Evolutionary conservation across 257 asterid genomes (phyloP).

Genomic region (Plantago major): DNA sequence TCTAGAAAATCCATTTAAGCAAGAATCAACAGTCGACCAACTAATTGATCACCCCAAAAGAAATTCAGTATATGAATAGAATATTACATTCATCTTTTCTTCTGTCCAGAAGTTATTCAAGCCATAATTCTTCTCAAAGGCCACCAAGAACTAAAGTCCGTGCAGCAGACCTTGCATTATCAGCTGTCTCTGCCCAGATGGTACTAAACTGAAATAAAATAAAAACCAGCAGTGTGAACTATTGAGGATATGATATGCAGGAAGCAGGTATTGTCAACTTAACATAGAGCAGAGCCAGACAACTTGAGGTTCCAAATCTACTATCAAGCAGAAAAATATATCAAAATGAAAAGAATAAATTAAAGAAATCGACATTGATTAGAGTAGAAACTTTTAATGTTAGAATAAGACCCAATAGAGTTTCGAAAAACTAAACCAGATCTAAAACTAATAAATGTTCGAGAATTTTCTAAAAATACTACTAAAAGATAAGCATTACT

Average conservation of each 20-base stretch:
- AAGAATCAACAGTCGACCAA: not conserved
- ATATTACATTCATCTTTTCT: conserved; percentile 60
- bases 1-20: not conserved
- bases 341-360: no score
- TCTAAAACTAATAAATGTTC: no score
- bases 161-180: conserved; percentile 91
- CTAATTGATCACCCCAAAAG: not conserved
- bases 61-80: not conserved
- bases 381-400: no score
- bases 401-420: no score
- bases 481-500: no score
- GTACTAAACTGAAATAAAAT: conserved; percentile 64
- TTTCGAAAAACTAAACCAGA: no score
- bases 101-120: conserved; percentile 79
- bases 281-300: conserved; percentile 1
- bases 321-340: not conserved
- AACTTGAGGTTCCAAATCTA: conserved; percentile 1
- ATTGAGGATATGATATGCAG: no score
- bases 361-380: no score
- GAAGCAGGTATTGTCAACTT: conserved; percentile 1
- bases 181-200: conserved; percentile 91
- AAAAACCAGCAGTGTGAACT: conserved; percentile 5
- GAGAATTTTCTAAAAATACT: no score
- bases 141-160: conserved; percentile 83
- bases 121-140: conserved; percentile 67